Base-by-base conservation (phyloP, 768 basidiomycete species). In the Serendipita sp. region DNA sequence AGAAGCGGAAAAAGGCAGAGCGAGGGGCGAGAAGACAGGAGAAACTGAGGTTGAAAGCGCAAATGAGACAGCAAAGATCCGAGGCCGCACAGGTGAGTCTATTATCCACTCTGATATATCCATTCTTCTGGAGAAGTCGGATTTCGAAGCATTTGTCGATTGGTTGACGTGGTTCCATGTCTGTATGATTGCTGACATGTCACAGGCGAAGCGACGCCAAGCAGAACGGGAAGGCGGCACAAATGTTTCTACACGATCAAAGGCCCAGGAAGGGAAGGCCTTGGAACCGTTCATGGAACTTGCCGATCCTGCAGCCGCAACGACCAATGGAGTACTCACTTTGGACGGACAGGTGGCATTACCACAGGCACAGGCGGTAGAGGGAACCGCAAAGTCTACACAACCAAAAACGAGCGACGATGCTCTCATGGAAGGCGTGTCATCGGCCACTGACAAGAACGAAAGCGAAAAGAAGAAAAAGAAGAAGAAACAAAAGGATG, bases 381-480 rank as follows among this genome's bases (percentile, higher is more conserved):
- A 28, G 11, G 33, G 31, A 4, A 58, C 17, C 24, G 13, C 53
- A 34, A 58, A 58, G n/a, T 31, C 53, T 26, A 24, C 22, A 31
- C 5, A n/a, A 3, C 20, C 9, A 28, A 20, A 48, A 28, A 20
- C 45, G 9, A 48, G n/a, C n/a, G 45, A n/a, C n/a, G 53, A 58
- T 26, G 17, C 26, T 26, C 17, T 11, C 26, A 34, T n/a, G 53
- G 53, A 24, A n/a, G 26, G 14, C 11, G 17, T 26, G 20, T 30
- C 31, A 13, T 26, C 22, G 30, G 26, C 14, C 24, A 13, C 24
- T 9, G 53, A 58, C 17, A 28, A 58, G 17, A 9, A 1, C 20
- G n/a, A 58, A 31, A 31, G 17, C n/a, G 31, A 58, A 34, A 58
- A 58, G 53, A 30, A 28, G 26, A 58, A 58, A n/a, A 58, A 58